Conservation (phyloP, 2,329 filamentous ascomycete genomes). For the Fusarium circinatum region DNA sequence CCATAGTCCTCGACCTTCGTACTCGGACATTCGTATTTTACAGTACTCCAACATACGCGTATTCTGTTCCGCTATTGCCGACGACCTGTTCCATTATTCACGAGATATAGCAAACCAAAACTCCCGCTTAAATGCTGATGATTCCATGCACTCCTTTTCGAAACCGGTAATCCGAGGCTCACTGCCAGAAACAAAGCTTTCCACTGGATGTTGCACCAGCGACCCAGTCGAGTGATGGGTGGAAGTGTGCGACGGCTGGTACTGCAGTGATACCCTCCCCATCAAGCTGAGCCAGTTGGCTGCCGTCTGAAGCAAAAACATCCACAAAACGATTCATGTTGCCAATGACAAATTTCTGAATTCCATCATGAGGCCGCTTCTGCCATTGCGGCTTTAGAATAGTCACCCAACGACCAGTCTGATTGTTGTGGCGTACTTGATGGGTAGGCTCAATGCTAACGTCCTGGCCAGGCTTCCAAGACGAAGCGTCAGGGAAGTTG, state of each 20-base stretch:
- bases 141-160: neutral
- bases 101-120: slow-evolving; percentile 26
- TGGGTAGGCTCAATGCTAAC: slow-evolving; percentile 76
- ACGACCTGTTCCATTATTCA: slow-evolving; percentile 1
- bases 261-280: slow-evolving; percentile 94
- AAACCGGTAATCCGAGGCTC: slow-evolving; percentile 25
- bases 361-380: slow-evolving; percentile 76
- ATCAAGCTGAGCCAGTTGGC: slow-evolving; percentile 87
- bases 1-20: neutral
- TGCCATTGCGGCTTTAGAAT: slow-evolving; percentile 91
- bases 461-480: slow-evolving; percentile 68
- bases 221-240: slow-evolving; percentile 89
- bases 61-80: neutral
- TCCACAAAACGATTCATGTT: slow-evolving; percentile 99
- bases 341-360: slow-evolving; percentile 90
- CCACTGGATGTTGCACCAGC: slow-evolving; percentile 91
- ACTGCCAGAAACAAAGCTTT: slow-evolving; percentile 93
- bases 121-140: slow-evolving; percentile 31
- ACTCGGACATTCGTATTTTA: slow-evolving; percentile 5
- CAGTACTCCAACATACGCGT: neutral
- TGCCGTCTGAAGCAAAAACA: slow-evolving; percentile 82
- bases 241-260: slow-evolving; percentile 90
- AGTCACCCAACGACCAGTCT: slow-evolving; percentile 94
- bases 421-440: slow-evolving; percentile 87
- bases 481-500: slow-evolving; percentile 71